Base-by-base conservation (phyloP, 768 basidiomycete genomes). In the Artomyces pyxidatus region DNA sequence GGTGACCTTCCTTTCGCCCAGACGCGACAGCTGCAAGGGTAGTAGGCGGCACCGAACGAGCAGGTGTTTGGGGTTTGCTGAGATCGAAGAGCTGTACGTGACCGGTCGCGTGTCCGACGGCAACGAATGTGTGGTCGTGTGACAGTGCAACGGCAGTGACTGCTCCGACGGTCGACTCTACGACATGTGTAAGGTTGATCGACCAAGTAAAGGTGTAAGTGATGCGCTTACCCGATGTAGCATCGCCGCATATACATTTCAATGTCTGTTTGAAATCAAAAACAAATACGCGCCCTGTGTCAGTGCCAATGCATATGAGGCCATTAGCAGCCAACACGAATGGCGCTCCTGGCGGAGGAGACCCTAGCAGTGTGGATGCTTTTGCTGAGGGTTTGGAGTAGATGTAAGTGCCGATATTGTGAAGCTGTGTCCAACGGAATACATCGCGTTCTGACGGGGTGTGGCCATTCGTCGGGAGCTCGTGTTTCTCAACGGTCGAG, bases 101-200 rank as follows among this genome's bases (percentile, higher is more conserved):
- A 3, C 95, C 96, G 2, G 75, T 76, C 5, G 78, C 71, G 65
- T 98, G 91, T 0, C 96, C 96, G 2, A 85, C 85, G 0, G 85
- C 95, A 42, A 97, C 72, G 63, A 83, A 96, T 1, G 94, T 97
- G 57, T 92, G 90, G 61, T 99, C 96, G 58, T 89, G 82, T 8
- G 94, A 96, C 40, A 99, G 70, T 0, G 90, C 84, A 12, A 99
- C 65, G 1, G 94, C 87, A n/a, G 88, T 94, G 7, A 92, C 87
- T 12, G 88, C 65, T 17, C 91, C 90, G 9, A 83, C 67, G 3
- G 67, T 65, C 57, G 71, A 81, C 37, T 72, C 85, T 87, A 65
- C 43, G 51, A 38, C 21, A 27, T 32, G 51, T 50, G 52, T 63
- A 59, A 55, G 57, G 47, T 59, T 52, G 17, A 17, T 43, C 28